Conservation (phyloP, 208 protist genomes). For the Histomonas meleagridis region DNA sequence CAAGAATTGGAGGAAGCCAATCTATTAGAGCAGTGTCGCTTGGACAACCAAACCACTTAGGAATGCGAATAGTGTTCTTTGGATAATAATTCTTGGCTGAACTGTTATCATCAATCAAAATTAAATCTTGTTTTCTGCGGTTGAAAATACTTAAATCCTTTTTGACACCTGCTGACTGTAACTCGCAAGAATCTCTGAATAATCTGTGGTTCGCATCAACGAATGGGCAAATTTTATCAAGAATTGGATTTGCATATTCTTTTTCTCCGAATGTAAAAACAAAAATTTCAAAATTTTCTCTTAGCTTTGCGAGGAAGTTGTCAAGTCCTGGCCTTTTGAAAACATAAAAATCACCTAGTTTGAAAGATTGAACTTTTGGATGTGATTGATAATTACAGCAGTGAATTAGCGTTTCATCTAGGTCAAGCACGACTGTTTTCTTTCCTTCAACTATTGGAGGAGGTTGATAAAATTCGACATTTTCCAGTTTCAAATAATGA, state of each 20-base stretch:
- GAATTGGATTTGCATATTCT: neutral
- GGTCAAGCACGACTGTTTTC: neutral
- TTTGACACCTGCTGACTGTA: neutral
- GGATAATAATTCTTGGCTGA: no score
- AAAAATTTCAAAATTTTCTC: neutral
- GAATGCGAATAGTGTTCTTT: neutral
- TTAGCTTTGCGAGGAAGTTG: neutral
- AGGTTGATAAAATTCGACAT: no score
- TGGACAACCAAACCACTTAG: neutral
- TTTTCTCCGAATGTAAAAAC: neutral
- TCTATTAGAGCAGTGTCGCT: neutral
- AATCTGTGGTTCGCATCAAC: neutral
- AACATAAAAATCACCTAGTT: neutral
- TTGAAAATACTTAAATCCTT: neutral
- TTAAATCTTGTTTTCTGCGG: neutral
- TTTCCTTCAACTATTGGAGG: neutral
- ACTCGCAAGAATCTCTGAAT: neutral
- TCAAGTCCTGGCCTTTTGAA: neutral
- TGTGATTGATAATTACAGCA: neutral
- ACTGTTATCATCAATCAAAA: neutral
- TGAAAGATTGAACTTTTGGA: neutral
- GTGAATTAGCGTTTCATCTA: neutral
- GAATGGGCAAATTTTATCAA: neutral
- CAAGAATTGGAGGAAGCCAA: neutral
- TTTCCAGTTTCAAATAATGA: no score